Conservation (phyloP, 768 basidiomycete genomes). For the Terana coerulea region DNA sequence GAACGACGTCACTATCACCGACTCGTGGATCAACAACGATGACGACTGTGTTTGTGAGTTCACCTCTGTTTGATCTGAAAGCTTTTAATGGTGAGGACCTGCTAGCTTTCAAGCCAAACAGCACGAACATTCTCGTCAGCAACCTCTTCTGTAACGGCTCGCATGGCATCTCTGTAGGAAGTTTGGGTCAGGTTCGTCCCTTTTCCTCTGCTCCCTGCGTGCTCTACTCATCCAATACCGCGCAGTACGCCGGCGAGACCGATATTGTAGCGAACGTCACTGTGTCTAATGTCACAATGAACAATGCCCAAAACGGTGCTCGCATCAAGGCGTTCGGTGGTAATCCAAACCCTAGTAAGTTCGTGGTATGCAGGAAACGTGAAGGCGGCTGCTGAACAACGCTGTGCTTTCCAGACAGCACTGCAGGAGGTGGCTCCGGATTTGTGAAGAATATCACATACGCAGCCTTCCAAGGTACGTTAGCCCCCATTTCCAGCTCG, state of each 20-base stretch:
- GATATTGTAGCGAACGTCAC: constrained; percentile 44
- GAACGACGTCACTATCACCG: constrained; percentile 28
- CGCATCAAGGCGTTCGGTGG: constrained; percentile 53
- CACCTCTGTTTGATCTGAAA: not conserved
- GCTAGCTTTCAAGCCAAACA: constrained; percentile 42
- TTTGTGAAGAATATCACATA: constrained; percentile 33
- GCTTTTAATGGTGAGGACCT: constrained; percentile 3
- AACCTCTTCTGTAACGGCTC: constrained; percentile 42
- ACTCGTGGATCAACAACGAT: constrained; percentile 38
- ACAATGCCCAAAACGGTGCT: constrained; percentile 44
- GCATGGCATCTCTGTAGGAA: constrained; percentile 48
- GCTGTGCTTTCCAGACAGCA: constrained; percentile 22
- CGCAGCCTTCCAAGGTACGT: constrained; percentile 27
- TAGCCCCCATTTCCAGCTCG: constrained; percentile 9
- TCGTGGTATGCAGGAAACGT: too few relatives aligned
- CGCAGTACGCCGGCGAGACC: constrained; percentile 33
- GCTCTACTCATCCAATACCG: not conserved
- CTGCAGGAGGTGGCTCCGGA: constrained; percentile 40
- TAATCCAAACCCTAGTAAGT: constrained; percentile 32
- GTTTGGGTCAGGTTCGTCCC: constrained; percentile 36
- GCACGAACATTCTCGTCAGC: constrained; percentile 37
- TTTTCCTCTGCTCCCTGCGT: not conserved
- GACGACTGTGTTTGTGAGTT: constrained; percentile 38
- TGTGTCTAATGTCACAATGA: constrained; percentile 40
- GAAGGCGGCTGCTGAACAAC: not conserved